These are phyloP conservation scores for Periconia sp. DNA, from an alignment of 2,329 filamentous ascomycete species.

Conservation along the genomic window DNA sequence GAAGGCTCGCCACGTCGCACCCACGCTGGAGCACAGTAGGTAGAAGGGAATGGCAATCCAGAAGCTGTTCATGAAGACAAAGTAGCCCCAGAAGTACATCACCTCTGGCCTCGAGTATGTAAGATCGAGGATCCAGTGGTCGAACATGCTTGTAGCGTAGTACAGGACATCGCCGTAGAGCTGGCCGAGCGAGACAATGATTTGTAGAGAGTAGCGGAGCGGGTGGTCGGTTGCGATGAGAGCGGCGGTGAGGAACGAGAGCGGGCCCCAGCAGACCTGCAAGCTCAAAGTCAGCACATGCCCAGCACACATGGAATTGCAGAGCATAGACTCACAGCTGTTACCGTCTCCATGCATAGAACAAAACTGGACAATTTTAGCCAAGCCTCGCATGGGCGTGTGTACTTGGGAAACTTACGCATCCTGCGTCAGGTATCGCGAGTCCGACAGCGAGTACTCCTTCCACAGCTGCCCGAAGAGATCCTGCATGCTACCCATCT, in stretches of 20 bases:
- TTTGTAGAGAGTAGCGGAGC: conserved; percentile 64
- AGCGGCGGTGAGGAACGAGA: conserved; percentile 63
- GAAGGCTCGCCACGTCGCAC: conserved; percentile 41
- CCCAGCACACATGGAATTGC: conserved; percentile 7
- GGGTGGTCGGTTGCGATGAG: conserved; percentile 61
- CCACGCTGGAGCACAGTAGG: conserved; percentile 43
- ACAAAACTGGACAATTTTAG: no score
- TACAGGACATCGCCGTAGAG: conserved; percentile 70
- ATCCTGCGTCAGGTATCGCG: conserved; percentile 78
- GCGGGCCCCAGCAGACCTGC: conserved; percentile 66
- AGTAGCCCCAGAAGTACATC: conserved; percentile 71
- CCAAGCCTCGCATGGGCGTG: no score
- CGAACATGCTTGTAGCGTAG: conserved; percentile 68
- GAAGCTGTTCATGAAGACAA: conserved; percentile 69
- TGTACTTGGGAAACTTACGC: no score
- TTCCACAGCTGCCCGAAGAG: conserved; percentile 90
- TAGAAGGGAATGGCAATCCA: conserved; percentile 66
- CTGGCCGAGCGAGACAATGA: conserved; percentile 67
- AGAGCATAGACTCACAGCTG: conserved; percentile 63
- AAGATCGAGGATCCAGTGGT: conserved; percentile 61
- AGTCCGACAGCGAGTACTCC: conserved; percentile 87
- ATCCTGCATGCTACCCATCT: conserved; percentile 70
- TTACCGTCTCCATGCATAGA: conserved; percentile 85
- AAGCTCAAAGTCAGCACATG: no score
- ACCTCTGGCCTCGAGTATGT: conserved; percentile 66